phyloP scores from a whole-genome alignment of 805 yeast species.

The Sugiyamaella smithiae region DNA sequence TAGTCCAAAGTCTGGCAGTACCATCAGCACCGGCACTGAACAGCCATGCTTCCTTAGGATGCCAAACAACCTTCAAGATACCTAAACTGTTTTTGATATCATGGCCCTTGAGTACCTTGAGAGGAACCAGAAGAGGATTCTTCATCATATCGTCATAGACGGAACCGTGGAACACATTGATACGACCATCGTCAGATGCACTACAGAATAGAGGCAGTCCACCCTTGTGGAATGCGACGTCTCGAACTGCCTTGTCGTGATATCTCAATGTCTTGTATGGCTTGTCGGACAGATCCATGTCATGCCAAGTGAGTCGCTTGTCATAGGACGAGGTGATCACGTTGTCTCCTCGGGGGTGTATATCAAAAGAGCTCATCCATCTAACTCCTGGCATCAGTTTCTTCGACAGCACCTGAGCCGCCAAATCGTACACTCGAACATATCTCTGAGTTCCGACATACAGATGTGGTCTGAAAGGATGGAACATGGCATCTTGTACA shows the following conservation, averaged over 20 bases:
- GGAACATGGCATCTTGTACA: slow-evolving; percentile 94
- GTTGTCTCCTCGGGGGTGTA: slow-evolving; percentile 96
- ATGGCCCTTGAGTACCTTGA: slow-evolving; percentile 92
- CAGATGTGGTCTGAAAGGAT: slow-evolving; percentile 91
- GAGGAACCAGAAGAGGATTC: slow-evolving; percentile 92
- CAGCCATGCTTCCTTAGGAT: slow-evolving; percentile 97
- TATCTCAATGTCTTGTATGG: slow-evolving; percentile 95
- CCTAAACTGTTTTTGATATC: slow-evolving; percentile 76
- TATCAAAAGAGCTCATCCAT: slow-evolving; percentile 87
- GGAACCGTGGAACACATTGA: slow-evolving; percentile 94
- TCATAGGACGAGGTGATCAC: slow-evolving; percentile 90
- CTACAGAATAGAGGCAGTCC: slow-evolving; percentile 88
- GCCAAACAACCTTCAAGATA: slow-evolving; percentile 87
- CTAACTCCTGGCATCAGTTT: slow-evolving; percentile 93
- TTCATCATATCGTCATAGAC: slow-evolving; percentile 95
- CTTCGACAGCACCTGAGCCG: slow-evolving; percentile 79
- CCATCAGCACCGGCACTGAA: slow-evolving; percentile 97
- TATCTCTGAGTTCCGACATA: slow-evolving; percentile 94
- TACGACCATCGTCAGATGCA: slow-evolving; percentile 89
- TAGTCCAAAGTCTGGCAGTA: slow-evolving; percentile 94
- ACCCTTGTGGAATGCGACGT: slow-evolving; percentile 80
- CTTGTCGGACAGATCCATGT: slow-evolving; percentile 78
- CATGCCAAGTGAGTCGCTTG: slow-evolving; percentile 96
- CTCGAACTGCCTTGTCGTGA: slow-evolving; percentile 91
- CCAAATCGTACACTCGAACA: slow-evolving; percentile 83